phyloP scores from a whole-genome alignment of 495 filamentous ascomycete species.

The Penicillium desertorum region DNA sequence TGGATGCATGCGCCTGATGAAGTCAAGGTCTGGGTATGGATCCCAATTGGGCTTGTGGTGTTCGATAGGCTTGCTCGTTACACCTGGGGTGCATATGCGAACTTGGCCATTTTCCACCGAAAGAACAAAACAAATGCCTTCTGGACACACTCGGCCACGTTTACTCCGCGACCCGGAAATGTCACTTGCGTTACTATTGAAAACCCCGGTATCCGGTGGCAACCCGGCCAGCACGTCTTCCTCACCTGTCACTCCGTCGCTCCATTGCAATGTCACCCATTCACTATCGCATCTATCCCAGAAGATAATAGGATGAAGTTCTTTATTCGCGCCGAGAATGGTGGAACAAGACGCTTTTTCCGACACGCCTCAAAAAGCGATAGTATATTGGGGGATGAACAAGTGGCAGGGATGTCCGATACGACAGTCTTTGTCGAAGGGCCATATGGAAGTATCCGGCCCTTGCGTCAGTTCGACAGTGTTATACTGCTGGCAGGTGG shows the following conservation, averaged over 20 bases:
- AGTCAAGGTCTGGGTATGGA: conserved; percentile 62
- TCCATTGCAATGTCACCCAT: conserved; percentile 74
- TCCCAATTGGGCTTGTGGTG: conserved; percentile 66
- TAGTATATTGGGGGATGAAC: conserved; percentile 17
- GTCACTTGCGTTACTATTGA: conserved; percentile 69
- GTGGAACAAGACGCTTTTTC: conserved; percentile 68
- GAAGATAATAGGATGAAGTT: conserved; percentile 64
- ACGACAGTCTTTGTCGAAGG: conserved; percentile 45
- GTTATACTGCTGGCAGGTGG: conserved; percentile 62
- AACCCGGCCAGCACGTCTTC: conserved; percentile 76
- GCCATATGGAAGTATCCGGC: conserved; percentile 52
- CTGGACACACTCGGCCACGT: conserved; percentile 52
- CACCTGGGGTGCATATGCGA: conserved; percentile 57
- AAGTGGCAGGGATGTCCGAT: conserved; percentile 14
- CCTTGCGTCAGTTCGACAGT: conserved; percentile 56
- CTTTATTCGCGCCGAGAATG: conserved; percentile 66
- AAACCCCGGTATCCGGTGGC: conserved; percentile 69
- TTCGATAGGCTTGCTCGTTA: conserved; percentile 66
- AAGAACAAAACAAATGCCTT: conserved; percentile 22
- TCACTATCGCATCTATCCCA: conserved; percentile 70
- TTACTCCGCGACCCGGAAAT: conserved; percentile 60
- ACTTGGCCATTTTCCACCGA: conserved; percentile 60
- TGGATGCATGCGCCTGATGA: conserved; percentile 60
- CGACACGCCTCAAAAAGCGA: conserved; percentile 55
- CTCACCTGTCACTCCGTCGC: conserved; percentile 68